phyloP scores from a whole-genome alignment of 371 early-diverging fungal genomes.

The Sporodiniella umbellata region DNA sequence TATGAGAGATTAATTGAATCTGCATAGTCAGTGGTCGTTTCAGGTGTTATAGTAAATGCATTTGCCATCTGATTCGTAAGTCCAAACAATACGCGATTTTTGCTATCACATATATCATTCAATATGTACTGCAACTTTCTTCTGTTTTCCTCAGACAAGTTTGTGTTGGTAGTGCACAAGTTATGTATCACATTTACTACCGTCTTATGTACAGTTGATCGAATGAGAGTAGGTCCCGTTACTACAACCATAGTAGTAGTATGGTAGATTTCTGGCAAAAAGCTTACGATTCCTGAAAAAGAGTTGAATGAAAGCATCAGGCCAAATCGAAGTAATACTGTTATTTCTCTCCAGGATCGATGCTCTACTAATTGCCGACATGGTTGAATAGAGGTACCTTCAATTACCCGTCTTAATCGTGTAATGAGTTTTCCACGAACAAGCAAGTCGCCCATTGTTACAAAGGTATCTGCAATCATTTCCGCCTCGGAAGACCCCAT shows the following conservation, averaged over 20 bases:
- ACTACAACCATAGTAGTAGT: conserved; percentile 79
- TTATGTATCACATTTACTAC: conserved; percentile 89
- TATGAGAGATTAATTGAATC: conserved; percentile 70
- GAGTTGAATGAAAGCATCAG: conserved; percentile 90
- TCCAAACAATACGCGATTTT: conserved; percentile 79
- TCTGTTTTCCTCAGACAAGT: conserved; percentile 55
- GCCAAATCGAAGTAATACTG: conserved; percentile 79
- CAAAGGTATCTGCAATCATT: conserved; percentile 80
- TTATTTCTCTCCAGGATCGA: conserved; percentile 86
- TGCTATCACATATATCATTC: conserved; percentile 74
- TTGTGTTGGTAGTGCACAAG: conserved; percentile 66
- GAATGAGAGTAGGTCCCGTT: conserved; percentile 79
- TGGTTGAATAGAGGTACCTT: conserved; percentile 69
- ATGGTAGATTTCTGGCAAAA: conserved; percentile 85
- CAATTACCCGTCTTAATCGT: conserved; percentile 74
- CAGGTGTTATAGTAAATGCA: conserved; percentile 66
- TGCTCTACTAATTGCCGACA: conserved; percentile 75
- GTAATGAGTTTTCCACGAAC: conserved; percentile 80
- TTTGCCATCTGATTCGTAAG: conserved; percentile 73
- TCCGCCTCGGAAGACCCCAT: conserved; percentile 78
- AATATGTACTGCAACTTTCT: conserved; percentile 59
- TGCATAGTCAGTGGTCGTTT: conserved; percentile 60
- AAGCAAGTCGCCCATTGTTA: conserved; percentile 76
- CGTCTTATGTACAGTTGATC: conserved; percentile 85
- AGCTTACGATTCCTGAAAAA: conserved; percentile 58